These are phyloP conservation scores for Zostera marina DNA, from an alignment of 116 monocot genomes.

Conservation along the genomic window DNA sequence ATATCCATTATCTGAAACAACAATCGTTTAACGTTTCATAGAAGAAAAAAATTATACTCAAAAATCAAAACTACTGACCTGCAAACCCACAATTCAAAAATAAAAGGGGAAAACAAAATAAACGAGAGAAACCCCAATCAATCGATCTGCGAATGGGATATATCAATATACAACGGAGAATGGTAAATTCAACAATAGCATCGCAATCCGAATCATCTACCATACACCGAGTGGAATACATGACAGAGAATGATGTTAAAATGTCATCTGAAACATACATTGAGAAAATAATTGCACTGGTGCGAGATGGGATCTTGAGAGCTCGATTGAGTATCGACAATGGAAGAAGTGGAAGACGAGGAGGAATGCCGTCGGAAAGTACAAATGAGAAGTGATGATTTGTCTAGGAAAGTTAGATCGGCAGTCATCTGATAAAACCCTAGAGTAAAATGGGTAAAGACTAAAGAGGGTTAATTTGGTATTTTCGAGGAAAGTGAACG, in stretches of 20 bases:
- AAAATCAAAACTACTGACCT: neutral
- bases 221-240: too few relatives aligned
- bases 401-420: neutral
- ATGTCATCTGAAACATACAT: neutral
- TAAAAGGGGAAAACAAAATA: too few relatives aligned
- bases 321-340: neutral
- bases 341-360: neutral
- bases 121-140: too few relatives aligned
- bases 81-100: neutral
- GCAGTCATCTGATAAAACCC: neutral
- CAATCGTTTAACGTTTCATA: neutral
- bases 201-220: too few relatives aligned
- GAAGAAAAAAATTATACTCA: neutral
- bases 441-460: too few relatives aligned
- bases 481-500: too few relatives aligned
- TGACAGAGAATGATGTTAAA: too few relatives aligned
- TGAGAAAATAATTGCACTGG: conserved; percentile 1
- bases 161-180: too few relatives aligned
- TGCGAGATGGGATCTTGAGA: neutral
- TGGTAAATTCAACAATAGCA: too few relatives aligned
- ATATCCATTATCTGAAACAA: neutral
- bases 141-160: too few relatives aligned
- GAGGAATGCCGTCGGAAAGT: neutral
- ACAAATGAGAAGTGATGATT: neutral
- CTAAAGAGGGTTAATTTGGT: too few relatives aligned